Conservation (phyloP, 208 protist species). For the Crithidia mellificae region DNA sequence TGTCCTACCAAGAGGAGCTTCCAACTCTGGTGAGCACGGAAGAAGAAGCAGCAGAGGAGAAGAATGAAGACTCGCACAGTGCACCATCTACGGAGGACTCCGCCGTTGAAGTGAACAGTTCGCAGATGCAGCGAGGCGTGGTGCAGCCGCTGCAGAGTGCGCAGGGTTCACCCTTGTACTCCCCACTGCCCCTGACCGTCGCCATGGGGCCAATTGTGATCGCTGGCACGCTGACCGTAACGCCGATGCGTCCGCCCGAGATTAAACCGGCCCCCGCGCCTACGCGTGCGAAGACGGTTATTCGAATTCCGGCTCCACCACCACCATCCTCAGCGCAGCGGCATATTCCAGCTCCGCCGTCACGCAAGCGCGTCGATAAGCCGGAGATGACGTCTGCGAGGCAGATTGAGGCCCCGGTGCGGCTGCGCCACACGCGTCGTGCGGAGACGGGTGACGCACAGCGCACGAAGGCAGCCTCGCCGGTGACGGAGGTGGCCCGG, state of each 20-base stretch:
- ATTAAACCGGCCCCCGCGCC: background rate
- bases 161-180: background rate
- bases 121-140: too few species aligned
- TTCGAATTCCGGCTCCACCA: background rate
- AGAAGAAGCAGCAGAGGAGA: background rate
- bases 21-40: background rate
- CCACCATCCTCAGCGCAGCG: background rate
- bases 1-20: background rate
- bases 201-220: background rate
- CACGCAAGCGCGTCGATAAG: background rate
- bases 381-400: constrained; percentile 9
- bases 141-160: background rate
- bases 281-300: background rate
- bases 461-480: background rate
- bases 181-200: background rate
- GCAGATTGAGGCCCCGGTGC: constrained; percentile 1
- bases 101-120: background rate
- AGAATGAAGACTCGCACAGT: background rate
- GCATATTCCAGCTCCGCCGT: background rate
- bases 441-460: background rate
- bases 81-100: background rate
- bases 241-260: background rate
- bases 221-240: background rate
- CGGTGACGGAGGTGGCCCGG: background rate
- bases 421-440: background rate